Percentiles rank a stretch among this genome's conserved stretches.
phyloP scores from a whole-genome alignment of 805 yeast species.

The Saccharomycopsis babjevae region DNA sequence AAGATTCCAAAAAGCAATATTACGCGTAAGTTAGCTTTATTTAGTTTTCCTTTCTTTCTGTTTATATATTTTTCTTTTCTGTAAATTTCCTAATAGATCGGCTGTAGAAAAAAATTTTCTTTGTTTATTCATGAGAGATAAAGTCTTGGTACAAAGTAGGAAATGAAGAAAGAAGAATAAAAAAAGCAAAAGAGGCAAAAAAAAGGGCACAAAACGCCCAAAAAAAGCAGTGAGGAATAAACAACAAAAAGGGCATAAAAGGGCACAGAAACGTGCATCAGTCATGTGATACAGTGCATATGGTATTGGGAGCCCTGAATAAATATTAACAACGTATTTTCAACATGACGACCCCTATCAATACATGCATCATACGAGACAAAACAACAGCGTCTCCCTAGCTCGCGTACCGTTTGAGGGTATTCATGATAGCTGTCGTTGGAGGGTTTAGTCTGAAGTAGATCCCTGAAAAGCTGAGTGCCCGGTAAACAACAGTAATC shows the following conservation, averaged over 20 bases:
- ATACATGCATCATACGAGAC: no score
- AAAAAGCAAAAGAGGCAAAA: background rate
- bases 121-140: background rate
- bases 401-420: background rate
- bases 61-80: background rate
- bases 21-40: background rate
- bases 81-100: background rate
- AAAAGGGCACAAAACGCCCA: no score
- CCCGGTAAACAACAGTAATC: slow-evolving; percentile 10
- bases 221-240: no score
- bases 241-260: no score
- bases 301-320: no score
- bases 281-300: no score
- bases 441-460: slow-evolving; percentile 6
- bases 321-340: no score
- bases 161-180: background rate
- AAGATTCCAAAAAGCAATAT: background rate
- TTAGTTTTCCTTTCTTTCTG: background rate
- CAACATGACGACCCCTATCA: no score
- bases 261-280: no score
- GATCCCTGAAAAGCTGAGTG: slow-evolving; percentile 9
- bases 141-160: background rate
- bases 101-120: background rate
- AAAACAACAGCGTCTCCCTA: background rate
- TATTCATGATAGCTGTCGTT: background rate